Evolutionary conservation across 148 eudicot species (phyloP), one percentile per base, ranked within the genome.

Genomic region (Salicornia ramosissima): DNA sequence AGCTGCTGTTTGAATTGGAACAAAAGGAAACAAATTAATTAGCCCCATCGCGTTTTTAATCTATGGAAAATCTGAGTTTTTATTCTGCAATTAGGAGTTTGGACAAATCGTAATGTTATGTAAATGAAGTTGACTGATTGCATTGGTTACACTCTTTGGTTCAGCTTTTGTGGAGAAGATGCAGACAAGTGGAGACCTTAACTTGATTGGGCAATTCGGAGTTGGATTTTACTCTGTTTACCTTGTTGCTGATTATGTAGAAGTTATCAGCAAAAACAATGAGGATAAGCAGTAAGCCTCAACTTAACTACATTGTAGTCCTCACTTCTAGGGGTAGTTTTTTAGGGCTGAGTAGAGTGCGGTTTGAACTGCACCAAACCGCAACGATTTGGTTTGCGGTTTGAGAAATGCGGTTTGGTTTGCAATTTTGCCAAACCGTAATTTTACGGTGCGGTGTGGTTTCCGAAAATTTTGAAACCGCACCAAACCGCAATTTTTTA

Each of bases 201-300:
- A 93, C 84, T 83, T 93, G 36, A 93, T 93, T 71, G 98, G 98
- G 28, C 98, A 93, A 69, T 93, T 93, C 77, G 98, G 98, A 79
- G 98, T 93, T 74, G 98, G 98, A 46, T 93, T 93, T 76, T 93
- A 93, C 80, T 93, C 98, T 0, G 98, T 93, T 30, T 93, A 93
- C 76, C 98, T 93, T 71, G 97, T 93, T 71, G 96, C 98, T 33
- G 98, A 93, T 79, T 93, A 93, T 69, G 98, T 93, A 34, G 98
- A 93, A 84, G 98, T 93, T 59, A 85, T 93, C 67, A 93, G 98
- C 92, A 93, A 93, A 77, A 85, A 88, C 76, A 93, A 93, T 46
- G 98, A 93, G 65, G 98, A 93, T 82, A 87, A 87, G 83, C 98
- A 93, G 98, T 93, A 79, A 72, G 90, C 21, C 9, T 67, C 56